Evolutionary conservation across 257 asterid species (phyloP).

Genomic region (Galeopsis tetrahit): DNA sequence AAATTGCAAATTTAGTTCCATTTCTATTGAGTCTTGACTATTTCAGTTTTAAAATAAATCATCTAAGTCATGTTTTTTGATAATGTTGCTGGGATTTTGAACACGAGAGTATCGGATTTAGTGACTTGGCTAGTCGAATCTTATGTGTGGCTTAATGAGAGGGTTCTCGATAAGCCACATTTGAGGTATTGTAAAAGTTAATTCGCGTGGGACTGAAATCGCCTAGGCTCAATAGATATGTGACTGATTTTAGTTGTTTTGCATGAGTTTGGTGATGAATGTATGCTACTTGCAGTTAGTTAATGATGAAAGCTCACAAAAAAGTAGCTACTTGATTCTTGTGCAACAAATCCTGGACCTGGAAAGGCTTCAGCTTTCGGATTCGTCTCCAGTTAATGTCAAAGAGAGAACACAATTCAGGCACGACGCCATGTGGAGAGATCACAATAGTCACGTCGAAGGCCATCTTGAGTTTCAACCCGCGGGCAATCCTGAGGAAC

Average conservation of each 20-base stretch:
- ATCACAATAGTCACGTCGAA: constrained; percentile 35
- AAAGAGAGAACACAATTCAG: constrained; percentile 41
- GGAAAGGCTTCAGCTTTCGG: constrained; percentile 58
- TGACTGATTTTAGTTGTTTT: not conserved
- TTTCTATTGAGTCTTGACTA: not conserved
- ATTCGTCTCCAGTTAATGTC: constrained; percentile 35
- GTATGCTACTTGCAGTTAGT: constrained; percentile 38
- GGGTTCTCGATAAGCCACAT: not conserved
- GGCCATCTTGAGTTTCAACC: constrained; percentile 37
- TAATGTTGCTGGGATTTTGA: not conserved
- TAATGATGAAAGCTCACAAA: constrained; percentile 29
- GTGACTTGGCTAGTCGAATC: not conserved
- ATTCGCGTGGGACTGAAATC: not conserved
- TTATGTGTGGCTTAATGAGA: not conserved
- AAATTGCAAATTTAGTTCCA: not conserved
- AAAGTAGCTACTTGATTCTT: constrained; percentile 41
- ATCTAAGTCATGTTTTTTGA: too few species aligned
- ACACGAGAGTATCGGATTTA: not conserved
- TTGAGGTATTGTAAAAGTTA: not conserved
- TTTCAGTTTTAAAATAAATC: not conserved
- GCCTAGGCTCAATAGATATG: not conserved
- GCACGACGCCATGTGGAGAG: constrained; percentile 35
- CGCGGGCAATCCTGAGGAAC: constrained; percentile 43
- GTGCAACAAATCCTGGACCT: constrained; percentile 68
- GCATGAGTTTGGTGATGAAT: constrained; percentile 24